phyloP scores from a whole-genome alignment of 2,329 filamentous ascomycete genomes.

The Aspergillus quadricinctus region DNA sequence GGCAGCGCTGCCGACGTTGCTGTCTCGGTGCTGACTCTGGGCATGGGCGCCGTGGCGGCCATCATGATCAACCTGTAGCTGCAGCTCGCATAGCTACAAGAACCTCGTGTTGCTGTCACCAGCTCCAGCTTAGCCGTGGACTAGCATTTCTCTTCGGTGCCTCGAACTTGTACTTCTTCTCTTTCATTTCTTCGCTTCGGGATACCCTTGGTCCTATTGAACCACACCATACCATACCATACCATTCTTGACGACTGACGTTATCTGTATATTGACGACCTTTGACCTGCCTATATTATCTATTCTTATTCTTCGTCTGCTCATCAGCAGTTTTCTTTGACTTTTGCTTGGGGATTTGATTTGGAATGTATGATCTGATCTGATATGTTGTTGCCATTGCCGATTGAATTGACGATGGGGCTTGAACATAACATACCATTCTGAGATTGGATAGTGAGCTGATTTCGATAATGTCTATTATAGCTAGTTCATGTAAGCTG shows the following conservation, averaged over 20 bases:
- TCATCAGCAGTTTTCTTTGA: neutral
- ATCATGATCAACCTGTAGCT: constrained; percentile 21
- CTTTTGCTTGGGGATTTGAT: neutral
- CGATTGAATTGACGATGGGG: neutral
- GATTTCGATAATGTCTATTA: neutral
- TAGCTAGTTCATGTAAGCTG: neutral
- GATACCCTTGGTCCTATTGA: constrained; percentile 10
- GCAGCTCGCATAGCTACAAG: neutral
- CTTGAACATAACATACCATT: neutral
- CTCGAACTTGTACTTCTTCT: neutral
- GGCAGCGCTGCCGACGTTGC: constrained; percentile 17
- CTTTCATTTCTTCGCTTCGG: constrained; percentile 7
- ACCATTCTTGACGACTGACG: constrained; percentile 2
- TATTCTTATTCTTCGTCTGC: neutral
- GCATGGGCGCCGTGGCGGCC: constrained; percentile 22
- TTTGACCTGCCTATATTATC: constrained; percentile 2
- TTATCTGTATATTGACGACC: constrained; percentile 4
- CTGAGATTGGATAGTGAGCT: neutral
- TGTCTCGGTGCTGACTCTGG: constrained; percentile 19
- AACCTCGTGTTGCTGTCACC: neutral
- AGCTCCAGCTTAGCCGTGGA: neutral
- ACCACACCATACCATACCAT: neutral
- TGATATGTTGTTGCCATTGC: neutral
- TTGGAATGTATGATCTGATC: neutral
- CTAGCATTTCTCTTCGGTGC: neutral